phyloP scores from a whole-genome alignment of 352 stramenopile species.

The Phytophthora sansomeana region DNA sequence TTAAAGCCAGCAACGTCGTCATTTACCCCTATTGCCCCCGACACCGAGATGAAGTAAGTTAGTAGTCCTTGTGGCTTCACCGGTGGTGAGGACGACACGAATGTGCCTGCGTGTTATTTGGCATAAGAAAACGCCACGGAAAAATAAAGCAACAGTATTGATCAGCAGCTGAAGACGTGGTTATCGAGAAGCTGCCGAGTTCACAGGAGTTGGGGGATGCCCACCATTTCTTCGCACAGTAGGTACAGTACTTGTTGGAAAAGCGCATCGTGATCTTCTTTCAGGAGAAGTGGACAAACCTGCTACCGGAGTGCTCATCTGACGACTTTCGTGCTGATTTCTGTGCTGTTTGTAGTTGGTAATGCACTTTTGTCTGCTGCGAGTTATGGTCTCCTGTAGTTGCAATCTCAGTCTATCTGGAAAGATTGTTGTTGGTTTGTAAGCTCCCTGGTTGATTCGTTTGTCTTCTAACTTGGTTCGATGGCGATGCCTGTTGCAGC shows the following conservation, averaged over 20 bases:
- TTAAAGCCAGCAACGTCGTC: slow-evolving; percentile 29
- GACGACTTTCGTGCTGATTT: slow-evolving; percentile 17
- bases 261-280: slow-evolving; percentile 9
- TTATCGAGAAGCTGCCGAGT: slow-evolving; percentile 10
- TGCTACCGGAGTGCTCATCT: slow-evolving; percentile 4
- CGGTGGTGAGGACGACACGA: slow-evolving; percentile 1
- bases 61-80: slow-evolving; percentile 14
- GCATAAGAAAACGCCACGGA: slow-evolving; percentile 18
- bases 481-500: slow-evolving; percentile 12
- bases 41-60: slow-evolving; percentile 45
- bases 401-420: slow-evolving; percentile 8
- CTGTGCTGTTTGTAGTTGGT: slow-evolving; percentile 31
- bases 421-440: slow-evolving; percentile 3
- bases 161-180: slow-evolving; percentile 12
- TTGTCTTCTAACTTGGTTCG: slow-evolving; percentile 6
- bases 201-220: background rate
- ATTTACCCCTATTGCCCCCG: slow-evolving; percentile 35
- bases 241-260: background rate
- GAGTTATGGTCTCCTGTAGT: slow-evolving; percentile 6
- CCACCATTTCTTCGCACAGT: background rate
- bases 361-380: slow-evolving; percentile 21
- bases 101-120: slow-evolving; percentile 27
- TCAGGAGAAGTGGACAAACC: slow-evolving; percentile 24
- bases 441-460: slow-evolving; percentile 2
- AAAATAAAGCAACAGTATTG: slow-evolving; percentile 42